Base-by-base conservation (phyloP, 306 rosid genomes). In the Quercus agrifolia region DNA sequence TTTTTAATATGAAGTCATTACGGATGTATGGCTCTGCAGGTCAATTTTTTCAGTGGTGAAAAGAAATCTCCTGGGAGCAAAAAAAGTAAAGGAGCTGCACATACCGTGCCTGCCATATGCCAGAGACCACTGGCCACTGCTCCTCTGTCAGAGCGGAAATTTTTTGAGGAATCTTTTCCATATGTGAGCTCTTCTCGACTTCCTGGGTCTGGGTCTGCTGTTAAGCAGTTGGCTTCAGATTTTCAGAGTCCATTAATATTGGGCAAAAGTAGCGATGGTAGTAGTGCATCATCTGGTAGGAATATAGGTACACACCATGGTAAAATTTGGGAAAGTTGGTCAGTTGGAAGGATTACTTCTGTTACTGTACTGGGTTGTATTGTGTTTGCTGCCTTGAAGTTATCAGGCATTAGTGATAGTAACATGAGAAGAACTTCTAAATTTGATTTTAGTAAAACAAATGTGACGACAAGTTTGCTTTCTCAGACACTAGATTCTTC, bases 171-270 rank as follows among this genome's bases (percentile, higher is more conserved):
- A 31, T 84, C 94, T 84, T 85, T 77, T 77, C 74, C 96, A 64
- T 83, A 79, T 79, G 69, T 82, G 79, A 91, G 84, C 81, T 82
- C 97, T 83, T 88, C 94, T 75, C 85, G 86, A 69, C 83, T 83
- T 86, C 74, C 89, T 66, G 98, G 97, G 59, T 85, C 87, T 46
- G 90, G 97, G 59, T 85, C 87, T 46, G 90, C 97, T 63, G 90
- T 96, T 70, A 91, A 92, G 89, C 94, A 90, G 87, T 89, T 95
- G 81, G 77, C 98, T 80, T 94, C 96, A 56, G 93, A 89, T 83
- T 73, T 88, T 80, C 93, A 84, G 76, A 91, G 84, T 85, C 89
- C 97, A 1, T 78, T 90, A 74, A 82, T 88, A 76, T 78, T 89
- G 44, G 93, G 85, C 25, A 93, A 86, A 84, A 87, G 80, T 71